These are phyloP conservation scores for Candida qinlingensis DNA, from an alignment of 805 yeast species.

Conservation along the genomic window DNA sequence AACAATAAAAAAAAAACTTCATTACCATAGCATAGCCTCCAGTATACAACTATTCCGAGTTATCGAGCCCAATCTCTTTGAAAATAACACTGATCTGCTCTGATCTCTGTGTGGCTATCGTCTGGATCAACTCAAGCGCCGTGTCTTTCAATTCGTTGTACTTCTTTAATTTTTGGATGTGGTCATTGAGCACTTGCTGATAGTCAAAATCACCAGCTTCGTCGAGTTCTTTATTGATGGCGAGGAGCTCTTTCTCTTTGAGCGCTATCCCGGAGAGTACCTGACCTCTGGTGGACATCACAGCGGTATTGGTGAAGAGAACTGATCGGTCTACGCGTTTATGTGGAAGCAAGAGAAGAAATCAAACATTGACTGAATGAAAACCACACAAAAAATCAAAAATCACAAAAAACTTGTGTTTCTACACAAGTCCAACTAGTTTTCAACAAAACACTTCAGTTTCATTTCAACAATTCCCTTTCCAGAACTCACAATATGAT, in stretches of 20 bases:
- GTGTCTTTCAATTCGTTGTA: slow-evolving; percentile 63
- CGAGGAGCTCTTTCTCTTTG: slow-evolving; percentile 8
- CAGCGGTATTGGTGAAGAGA: not conserved
- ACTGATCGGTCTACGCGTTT: not conserved
- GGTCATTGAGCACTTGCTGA: slow-evolving; percentile 41
- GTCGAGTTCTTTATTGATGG: slow-evolving; percentile 8
- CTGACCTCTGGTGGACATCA: slow-evolving; percentile 6
- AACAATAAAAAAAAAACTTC: not conserved
- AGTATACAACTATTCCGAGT: not conserved
- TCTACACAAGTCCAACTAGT: too few species aligned
- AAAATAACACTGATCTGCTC: slow-evolving; percentile 42
- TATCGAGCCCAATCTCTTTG: slow-evolving; percentile 43
- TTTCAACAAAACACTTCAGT: too few species aligned
- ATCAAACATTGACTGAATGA: not conserved
- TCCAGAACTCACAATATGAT: not conserved
- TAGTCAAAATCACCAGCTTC: slow-evolving; percentile 30
- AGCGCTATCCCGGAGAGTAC: slow-evolving; percentile 7
- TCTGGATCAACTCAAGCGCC: slow-evolving; percentile 49
- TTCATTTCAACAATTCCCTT: not conserved
- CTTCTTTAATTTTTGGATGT: slow-evolving; percentile 45
- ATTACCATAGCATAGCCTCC: not conserved
- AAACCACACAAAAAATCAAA: not conserved
- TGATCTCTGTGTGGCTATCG: slow-evolving; percentile 56
- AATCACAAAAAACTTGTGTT: too few species aligned
- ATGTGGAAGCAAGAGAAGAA: not conserved